A percentile compares a stretch with the other conserved stretches of the same genome.
Evolutionary conservation across 1,139 yeast species (phyloP).

Genomic region (Geotrichum klebahnii): DNA sequence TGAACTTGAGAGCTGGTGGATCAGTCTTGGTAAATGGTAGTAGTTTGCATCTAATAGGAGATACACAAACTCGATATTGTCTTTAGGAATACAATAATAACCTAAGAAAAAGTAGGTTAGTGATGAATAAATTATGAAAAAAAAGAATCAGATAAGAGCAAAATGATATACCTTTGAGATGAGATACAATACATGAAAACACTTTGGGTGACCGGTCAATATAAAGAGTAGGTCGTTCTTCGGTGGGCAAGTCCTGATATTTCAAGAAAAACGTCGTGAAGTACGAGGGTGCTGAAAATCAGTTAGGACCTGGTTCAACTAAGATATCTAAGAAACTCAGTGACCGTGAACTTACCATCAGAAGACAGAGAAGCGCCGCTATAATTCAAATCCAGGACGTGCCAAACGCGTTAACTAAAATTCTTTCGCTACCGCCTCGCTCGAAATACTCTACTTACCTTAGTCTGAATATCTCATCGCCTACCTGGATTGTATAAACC

Average conservation of each 20-base stretch:
- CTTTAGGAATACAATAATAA: conserved; percentile 55
- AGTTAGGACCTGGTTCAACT: conserved; percentile 45
- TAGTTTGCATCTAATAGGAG: conserved; percentile 68
- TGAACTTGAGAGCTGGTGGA: conserved; percentile 48
- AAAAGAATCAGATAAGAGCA: neutral
- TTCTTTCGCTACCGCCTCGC: too few relatives aligned
- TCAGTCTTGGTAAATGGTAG: conserved; percentile 59
- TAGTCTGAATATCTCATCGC: conserved; percentile 46
- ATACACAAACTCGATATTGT: conserved; percentile 59
- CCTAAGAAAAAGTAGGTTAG: conserved; percentile 21
- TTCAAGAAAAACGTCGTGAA: conserved; percentile 46
- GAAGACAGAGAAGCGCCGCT: conserved; percentile 85
- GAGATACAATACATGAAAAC: conserved; percentile 62
- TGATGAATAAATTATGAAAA: neutral
- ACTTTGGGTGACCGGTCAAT: conserved; percentile 74
- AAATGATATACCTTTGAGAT: conserved; percentile 49
- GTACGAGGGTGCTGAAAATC: conserved; percentile 44
- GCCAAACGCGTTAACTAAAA: too few relatives aligned
- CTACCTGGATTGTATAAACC: conserved; percentile 70
- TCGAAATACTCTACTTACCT: conserved; percentile 62
- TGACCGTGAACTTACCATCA: conserved; percentile 48
- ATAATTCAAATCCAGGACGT: conserved; percentile 59
- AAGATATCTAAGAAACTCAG: conserved; percentile 32
- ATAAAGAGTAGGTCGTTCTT: conserved; percentile 46
- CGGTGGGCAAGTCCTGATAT: conserved; percentile 27